Evolutionary conservation across 495 filamentous ascomycete species (phyloP).

Genomic region (Aspergillus haitiensis): DNA sequence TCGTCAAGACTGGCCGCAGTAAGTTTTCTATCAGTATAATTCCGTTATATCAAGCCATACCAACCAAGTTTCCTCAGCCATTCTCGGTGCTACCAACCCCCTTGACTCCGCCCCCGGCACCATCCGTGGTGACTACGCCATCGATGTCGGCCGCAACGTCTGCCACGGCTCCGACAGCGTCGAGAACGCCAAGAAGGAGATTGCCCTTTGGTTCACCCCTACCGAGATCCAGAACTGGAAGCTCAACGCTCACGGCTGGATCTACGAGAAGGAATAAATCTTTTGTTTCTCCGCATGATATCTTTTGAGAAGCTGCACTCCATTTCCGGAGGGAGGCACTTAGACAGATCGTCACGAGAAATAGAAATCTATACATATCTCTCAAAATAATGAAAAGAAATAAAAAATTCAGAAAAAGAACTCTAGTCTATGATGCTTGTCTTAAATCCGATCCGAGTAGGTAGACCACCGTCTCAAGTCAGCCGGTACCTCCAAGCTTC

Average conservation of each 20-base stretch:
- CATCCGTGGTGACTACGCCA: conserved; percentile 87
- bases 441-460: no score
- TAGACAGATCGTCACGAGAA: conserved; percentile 27
- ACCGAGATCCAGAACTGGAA: conserved; percentile 81
- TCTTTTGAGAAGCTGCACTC: conserved; percentile 22
- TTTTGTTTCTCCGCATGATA: conserved; percentile 24
- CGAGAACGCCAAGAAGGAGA: conserved; percentile 99
- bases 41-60: not conserved
- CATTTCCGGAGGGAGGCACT: conserved; percentile 18
- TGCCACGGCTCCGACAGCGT: conserved; percentile 99
- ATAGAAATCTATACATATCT: conserved; percentile 31
- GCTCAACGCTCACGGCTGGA: conserved; percentile 77
- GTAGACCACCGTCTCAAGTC: no score
- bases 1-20: conserved; percentile 95
- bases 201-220: conserved; percentile 91
- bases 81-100: conserved; percentile 98
- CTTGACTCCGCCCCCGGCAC: conserved; percentile 89
- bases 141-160: conserved; percentile 95
- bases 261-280: conserved; percentile 82
- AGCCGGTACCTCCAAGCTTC: not conserved
- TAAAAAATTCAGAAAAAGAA: no score
- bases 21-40: conserved; percentile 32
- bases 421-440: no score
- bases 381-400: not conserved
- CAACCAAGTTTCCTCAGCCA: conserved; percentile 44